Evolutionary conservation across 176 grass and related monocot species (phyloP).

Genomic region (Carex pumila): DNA sequence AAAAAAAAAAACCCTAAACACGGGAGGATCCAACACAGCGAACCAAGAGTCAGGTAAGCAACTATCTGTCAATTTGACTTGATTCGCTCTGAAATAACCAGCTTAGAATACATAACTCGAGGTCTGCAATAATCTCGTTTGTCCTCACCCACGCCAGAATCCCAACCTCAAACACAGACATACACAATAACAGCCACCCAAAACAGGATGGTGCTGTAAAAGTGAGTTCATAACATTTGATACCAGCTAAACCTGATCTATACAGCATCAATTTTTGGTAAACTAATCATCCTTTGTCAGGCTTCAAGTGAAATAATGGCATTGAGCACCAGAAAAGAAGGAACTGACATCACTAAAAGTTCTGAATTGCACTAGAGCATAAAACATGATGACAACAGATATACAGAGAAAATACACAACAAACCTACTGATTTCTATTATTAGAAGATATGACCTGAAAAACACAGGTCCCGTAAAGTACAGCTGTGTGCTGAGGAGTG

Average conservation of each 20-base stretch:
- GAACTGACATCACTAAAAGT: neutral
- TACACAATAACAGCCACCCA: neutral
- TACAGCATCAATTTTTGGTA: neutral
- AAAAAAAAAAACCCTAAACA: no score
- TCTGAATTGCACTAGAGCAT: neutral
- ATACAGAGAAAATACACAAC: neutral
- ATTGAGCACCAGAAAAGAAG: neutral
- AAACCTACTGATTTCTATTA: slow-evolving; percentile 32
- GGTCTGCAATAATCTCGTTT: neutral
- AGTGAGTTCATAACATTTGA: neutral
- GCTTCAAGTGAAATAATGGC: neutral
- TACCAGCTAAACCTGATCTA: neutral
- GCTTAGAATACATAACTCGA: neutral
- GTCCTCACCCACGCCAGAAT: neutral
- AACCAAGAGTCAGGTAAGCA: neutral
- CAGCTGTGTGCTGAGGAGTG: slow-evolving; percentile 72
- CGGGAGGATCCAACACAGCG: neutral
- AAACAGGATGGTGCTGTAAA: neutral
- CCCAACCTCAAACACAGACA: neutral
- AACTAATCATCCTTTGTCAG: slow-evolving; percentile 1
- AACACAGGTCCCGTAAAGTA: slow-evolving; percentile 67
- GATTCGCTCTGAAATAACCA: neutral
- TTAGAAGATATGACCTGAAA: slow-evolving; percentile 54
- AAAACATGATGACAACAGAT: neutral
- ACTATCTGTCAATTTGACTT: neutral